phyloP scores from a whole-genome alignment of 2,329 filamentous ascomycete species.

The Arthroderma sp. region DNA sequence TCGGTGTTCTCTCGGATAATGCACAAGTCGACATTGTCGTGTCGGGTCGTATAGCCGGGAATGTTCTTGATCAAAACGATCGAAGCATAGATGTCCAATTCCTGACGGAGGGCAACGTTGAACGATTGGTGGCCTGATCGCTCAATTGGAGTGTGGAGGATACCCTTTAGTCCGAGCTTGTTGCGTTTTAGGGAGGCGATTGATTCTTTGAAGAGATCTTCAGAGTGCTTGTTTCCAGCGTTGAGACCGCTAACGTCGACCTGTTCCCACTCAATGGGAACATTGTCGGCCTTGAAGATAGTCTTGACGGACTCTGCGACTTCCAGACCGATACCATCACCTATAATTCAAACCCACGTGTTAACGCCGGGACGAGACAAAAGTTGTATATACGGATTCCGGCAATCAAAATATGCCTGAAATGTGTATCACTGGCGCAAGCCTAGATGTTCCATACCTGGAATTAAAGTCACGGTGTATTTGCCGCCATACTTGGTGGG shows the following conservation, averaged over 20 bases:
- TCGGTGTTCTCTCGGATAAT: slow-evolving; percentile 99
- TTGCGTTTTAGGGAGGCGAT: slow-evolving; percentile 93
- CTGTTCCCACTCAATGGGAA: slow-evolving; percentile 97
- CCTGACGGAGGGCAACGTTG: slow-evolving; percentile 98
- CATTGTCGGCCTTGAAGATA: slow-evolving; percentile 98
- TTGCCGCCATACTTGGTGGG: slow-evolving; percentile 98
- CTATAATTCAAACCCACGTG: slow-evolving; percentile 22
- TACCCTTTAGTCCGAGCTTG: slow-evolving; percentile 98
- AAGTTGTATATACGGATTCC: too few species aligned
- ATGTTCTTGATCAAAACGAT: slow-evolving; percentile 99
- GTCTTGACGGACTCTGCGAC: slow-evolving; percentile 97
- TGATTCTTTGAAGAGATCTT: slow-evolving; percentile 90
- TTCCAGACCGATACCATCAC: slow-evolving; percentile 94
- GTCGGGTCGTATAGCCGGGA: slow-evolving; percentile 91
- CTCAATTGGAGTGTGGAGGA: slow-evolving; percentile 93
- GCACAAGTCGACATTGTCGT: slow-evolving; percentile 94
- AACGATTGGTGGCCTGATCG: slow-evolving; percentile 96
- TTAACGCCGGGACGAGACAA: too few species aligned
- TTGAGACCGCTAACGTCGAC: slow-evolving; percentile 88
- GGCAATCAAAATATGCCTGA: too few species aligned
- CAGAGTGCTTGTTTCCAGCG: slow-evolving; percentile 70
- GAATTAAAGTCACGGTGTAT: slow-evolving; percentile 97
- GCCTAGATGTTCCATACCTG: slow-evolving; percentile 44
- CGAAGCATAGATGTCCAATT: slow-evolving; percentile 98
- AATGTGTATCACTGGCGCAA: too few species aligned